These are phyloP conservation scores for Stevia rebaudiana DNA, from an alignment of 140 eudicot genomes.

Conservation along the genomic window DNA sequence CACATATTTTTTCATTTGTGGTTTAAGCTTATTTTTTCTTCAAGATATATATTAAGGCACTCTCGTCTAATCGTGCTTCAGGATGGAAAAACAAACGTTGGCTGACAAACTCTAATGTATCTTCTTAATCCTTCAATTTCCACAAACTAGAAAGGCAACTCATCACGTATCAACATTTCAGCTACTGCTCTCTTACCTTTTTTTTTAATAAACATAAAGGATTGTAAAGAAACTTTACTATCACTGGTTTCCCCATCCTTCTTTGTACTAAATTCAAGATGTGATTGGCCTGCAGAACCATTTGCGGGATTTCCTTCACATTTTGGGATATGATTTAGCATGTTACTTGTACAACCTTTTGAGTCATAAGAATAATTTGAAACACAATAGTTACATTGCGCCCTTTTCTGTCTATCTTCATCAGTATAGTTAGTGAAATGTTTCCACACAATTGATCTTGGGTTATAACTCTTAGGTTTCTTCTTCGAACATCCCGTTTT, in stretches of 20 bases:
- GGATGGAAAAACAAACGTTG: slow-evolving; percentile 4
- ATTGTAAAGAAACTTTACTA: background rate
- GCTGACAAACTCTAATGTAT: slow-evolving; percentile 2
- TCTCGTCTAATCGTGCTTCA: background rate
- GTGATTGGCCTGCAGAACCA: too few relatives aligned
- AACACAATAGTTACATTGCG: background rate
- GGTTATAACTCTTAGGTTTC: too few relatives aligned
- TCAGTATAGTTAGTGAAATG: background rate
- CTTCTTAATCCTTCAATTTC: background rate
- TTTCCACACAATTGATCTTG: background rate
- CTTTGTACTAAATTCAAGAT: too few relatives aligned
- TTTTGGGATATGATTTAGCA: too few relatives aligned
- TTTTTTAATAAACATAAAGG: background rate
- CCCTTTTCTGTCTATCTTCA: background rate
- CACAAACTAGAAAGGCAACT: background rate
- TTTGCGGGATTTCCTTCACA: too few relatives aligned
- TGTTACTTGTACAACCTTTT: too few relatives aligned
- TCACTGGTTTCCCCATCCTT: too few relatives aligned
- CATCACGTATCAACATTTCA: background rate
- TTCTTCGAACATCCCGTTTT: too few relatives aligned
- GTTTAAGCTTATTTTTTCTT: background rate
- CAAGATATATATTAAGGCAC: background rate
- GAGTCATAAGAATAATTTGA: too few relatives aligned
- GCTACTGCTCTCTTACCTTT: background rate
- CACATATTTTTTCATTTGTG: background rate